phyloP scores from a whole-genome alignment of 2,329 filamentous ascomycete genomes.

The Chalara sp. region DNA sequence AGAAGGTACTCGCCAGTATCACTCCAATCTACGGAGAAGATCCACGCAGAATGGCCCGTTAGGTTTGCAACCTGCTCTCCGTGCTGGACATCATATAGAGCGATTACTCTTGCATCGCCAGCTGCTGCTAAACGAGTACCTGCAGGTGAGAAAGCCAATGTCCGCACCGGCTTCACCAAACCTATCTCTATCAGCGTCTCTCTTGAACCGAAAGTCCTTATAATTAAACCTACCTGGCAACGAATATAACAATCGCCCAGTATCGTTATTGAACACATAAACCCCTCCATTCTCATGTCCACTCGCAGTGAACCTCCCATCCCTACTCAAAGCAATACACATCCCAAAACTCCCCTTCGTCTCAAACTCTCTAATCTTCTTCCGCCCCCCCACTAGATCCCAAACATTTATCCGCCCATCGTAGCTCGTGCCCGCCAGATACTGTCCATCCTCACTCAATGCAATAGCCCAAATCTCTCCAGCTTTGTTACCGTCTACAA shows the following conservation, averaged over 20 bases:
- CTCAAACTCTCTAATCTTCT: conserved; percentile 76
- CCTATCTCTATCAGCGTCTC: conserved; percentile 41
- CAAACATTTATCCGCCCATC: conserved; percentile 87
- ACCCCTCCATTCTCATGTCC: conserved; percentile 89
- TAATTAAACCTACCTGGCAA: conserved; percentile 55
- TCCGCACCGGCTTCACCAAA: conserved; percentile 77
- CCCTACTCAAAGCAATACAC: conserved; percentile 71
- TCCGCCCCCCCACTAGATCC: conserved; percentile 52
- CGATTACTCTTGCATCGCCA: conserved; percentile 82
- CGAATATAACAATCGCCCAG: conserved; percentile 77
- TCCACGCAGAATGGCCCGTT: conserved; percentile 74
- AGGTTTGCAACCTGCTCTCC: conserved; percentile 90
- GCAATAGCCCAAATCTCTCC: conserved; percentile 84
- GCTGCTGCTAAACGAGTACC: conserved; percentile 81
- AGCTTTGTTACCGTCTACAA: conserved; percentile 48
- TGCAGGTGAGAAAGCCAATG: conserved; percentile 81
- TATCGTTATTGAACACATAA: conserved; percentile 93
- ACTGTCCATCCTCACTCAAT: conserved; percentile 76
- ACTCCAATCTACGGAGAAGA: conserved; percentile 89
- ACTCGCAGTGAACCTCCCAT: conserved; percentile 82
- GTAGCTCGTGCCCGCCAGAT: conserved; percentile 79
- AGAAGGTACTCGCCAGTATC: conserved; percentile 86
- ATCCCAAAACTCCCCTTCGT: conserved; percentile 90
- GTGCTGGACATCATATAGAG: conserved; percentile 84
- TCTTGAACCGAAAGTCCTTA: background rate